A percentile compares a stretch with the other conserved stretches of the same genome.
Evolutionary conservation across 108 stramenopile species (phyloP).

Genomic region (Aurantiochytrium sp.): DNA sequence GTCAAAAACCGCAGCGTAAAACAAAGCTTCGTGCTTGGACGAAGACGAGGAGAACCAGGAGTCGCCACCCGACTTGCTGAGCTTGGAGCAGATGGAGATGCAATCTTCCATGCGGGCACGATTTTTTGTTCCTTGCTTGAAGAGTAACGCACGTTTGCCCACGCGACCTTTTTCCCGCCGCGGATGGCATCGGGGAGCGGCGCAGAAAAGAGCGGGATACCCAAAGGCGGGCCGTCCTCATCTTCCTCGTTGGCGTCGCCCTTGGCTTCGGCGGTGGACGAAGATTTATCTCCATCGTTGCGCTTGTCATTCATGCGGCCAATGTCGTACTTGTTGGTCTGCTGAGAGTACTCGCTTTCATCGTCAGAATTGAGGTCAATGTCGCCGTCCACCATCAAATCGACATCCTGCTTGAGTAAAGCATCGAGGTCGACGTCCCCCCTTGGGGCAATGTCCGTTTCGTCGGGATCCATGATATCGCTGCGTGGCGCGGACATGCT

Average conservation of each 20-base stretch:
- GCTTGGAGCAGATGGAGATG: not conserved
- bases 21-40: not conserved
- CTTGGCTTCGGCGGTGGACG: not conserved
- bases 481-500: not conserved
- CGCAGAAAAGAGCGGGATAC: not conserved
- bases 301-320: not conserved
- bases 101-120: not conserved
- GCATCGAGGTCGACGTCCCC: not conserved
- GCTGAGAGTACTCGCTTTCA: not conserved
- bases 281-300: not conserved
- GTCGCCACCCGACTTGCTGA: not conserved
- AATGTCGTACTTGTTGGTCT: not conserved
- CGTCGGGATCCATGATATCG: too few species aligned
- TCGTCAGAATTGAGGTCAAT: not conserved
- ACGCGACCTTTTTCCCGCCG: not conserved
- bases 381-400: not conserved
- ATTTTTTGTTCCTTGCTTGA: not conserved
- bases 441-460: too few species aligned
- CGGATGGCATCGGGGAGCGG: not conserved
- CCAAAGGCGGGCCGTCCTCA: not conserved
- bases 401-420: not conserved
- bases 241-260: not conserved
- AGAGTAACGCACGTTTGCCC: not conserved
- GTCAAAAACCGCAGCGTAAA: conserved; percentile 17
- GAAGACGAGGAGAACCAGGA: not conserved